Evolutionary conservation across 768 basidiomycete species (phyloP).

Genomic region (Phylloporus scabripes): DNA sequence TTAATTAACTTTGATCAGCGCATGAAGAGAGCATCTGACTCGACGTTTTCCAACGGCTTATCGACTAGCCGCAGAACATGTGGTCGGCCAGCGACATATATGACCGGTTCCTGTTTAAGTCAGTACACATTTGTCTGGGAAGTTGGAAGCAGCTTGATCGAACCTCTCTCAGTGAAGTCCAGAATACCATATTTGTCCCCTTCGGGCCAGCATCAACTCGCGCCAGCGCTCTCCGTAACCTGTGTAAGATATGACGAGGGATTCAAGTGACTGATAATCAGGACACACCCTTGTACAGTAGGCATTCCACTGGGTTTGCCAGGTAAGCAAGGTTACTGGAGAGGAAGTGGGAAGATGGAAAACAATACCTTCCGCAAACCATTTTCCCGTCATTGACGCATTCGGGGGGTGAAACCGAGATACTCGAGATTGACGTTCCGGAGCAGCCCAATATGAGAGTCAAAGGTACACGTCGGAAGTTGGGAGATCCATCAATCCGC

Average conservation of each 20-base stretch:
- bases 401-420: constrained; percentile 33
- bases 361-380: constrained; percentile 70
- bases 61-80: constrained; percentile 88
- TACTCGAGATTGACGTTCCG: constrained; percentile 26
- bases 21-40: constrained; percentile 45
- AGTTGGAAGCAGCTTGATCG: constrained; percentile 6
- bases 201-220: constrained; percentile 76
- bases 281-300: constrained; percentile 63
- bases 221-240: constrained; percentile 70
- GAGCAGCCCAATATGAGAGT: constrained; percentile 35
- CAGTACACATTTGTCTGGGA: background rate
- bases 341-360: background rate
- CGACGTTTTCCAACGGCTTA: constrained; percentile 88
- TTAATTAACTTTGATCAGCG: background rate
- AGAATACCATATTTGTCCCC: constrained; percentile 72
- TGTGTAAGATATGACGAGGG: constrained; percentile 24
- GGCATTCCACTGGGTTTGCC: constrained; percentile 79
- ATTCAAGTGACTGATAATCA: background rate
- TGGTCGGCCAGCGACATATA: constrained; percentile 81
- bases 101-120: constrained; percentile 72
- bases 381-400: constrained; percentile 44
- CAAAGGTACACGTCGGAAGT: constrained; percentile 81
- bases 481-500: constrained; percentile 90
- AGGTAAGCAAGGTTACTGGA: constrained; percentile 19
- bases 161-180: constrained; percentile 95